These are phyloP conservation scores for Acmispon strigosus DNA, from an alignment of 306 rosid genomes.

Conservation along the genomic window DNA sequence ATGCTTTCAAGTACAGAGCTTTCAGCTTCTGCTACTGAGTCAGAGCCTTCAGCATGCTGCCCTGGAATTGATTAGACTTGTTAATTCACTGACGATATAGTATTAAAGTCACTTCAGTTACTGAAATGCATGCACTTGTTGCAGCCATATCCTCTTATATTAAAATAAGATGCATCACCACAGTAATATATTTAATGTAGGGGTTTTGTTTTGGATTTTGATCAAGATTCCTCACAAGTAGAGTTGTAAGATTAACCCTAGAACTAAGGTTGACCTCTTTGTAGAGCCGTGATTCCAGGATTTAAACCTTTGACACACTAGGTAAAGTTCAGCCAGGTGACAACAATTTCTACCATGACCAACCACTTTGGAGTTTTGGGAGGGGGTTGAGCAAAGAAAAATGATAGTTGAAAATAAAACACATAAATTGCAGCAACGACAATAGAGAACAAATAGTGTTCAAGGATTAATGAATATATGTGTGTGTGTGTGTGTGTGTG, in stretches of 20 bases:
- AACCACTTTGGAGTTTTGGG: no score
- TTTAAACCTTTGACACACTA: no score
- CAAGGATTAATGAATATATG: neutral
- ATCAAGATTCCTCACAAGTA: no score
- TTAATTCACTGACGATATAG: slow-evolving; percentile 31
- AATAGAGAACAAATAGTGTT: neutral
- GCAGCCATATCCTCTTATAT: neutral
- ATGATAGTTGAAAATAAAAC: neutral
- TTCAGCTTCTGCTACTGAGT: slow-evolving; percentile 77
- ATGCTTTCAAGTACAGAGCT: slow-evolving; percentile 70
- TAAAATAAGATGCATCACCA: neutral
- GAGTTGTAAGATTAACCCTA: no score
- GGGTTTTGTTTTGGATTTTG: neutral
- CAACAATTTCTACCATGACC: no score
- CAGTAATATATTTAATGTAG: neutral
- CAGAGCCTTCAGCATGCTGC: slow-evolving; percentile 66
- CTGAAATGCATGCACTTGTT: neutral
- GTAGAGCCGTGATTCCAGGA: no score
- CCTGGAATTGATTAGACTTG: slow-evolving; percentile 56
- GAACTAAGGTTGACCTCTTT: no score
- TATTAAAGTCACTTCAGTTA: slow-evolving; percentile 24
- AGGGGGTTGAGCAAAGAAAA: neutral
- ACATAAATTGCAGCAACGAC: neutral
- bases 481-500: neutral
- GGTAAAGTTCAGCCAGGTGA: no score